phyloP scores from a whole-genome alignment of 768 basidiomycete genomes.

The Suillus placidus region DNA sequence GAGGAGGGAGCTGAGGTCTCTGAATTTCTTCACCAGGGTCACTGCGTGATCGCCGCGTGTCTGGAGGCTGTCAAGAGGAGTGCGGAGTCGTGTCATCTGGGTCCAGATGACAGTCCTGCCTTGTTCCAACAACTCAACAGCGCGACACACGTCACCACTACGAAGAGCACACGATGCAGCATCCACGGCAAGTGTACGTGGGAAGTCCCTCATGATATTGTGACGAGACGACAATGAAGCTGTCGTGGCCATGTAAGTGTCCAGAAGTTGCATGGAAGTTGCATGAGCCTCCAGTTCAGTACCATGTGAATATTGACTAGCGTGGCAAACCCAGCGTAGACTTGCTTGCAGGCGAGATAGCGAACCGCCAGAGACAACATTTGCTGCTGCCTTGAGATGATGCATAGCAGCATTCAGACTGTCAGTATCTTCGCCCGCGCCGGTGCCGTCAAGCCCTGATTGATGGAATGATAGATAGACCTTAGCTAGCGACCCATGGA shows the following conservation, averaged over 20 bases:
- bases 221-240: slow-evolving; percentile 6
- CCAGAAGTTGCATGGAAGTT: slow-evolving; percentile 3
- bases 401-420: neutral
- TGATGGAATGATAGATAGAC: too few species aligned
- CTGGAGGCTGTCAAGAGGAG: slow-evolving; percentile 26
- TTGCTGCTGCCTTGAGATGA: neutral
- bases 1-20: slow-evolving; percentile 14
- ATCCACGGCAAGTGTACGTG: neutral
- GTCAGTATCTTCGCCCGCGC: too few species aligned
- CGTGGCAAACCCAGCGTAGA: neutral
- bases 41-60: neutral
- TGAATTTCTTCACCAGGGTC: slow-evolving; percentile 13
- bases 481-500: too few species aligned
- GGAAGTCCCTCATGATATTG: neutral
- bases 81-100: slow-evolving; percentile 28
- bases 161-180: slow-evolving; percentile 2
- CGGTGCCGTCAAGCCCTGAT: too few species aligned
- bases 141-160: too few species aligned
- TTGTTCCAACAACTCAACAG: too few species aligned
- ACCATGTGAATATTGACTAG: slow-evolving; percentile 1
- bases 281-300: slow-evolving; percentile 8
- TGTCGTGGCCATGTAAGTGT: slow-evolving; percentile 2
- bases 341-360: neutral
- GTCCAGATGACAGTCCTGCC: slow-evolving; percentile 22
- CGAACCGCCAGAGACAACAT: neutral